A percentile compares a stretch with the other conserved stretches of the same genome.
Evolutionary conservation across 441 rosid species (phyloP).

Genomic region (Hura crepitans): DNA sequence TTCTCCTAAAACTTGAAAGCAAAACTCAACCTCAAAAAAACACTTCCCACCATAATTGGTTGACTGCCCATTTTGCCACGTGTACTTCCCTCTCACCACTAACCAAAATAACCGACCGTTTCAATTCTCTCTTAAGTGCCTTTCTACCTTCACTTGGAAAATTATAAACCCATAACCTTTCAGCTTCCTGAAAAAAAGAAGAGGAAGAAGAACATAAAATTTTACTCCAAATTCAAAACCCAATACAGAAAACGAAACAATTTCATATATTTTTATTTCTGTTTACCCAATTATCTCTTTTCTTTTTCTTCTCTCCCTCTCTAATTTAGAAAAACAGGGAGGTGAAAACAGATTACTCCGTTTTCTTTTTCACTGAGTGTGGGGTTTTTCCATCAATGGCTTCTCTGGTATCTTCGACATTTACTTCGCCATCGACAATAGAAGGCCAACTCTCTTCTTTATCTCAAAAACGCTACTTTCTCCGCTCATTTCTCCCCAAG

Average conservation of each 20-base stretch:
- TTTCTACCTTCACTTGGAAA: constrained; percentile 16
- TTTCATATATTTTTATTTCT: constrained; percentile 6
- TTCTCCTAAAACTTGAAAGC: constrained; percentile 28
- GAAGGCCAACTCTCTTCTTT: constrained; percentile 64
- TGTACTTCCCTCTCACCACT: constrained; percentile 53
- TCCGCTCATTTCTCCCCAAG: constrained; percentile 68
- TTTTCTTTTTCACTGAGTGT: constrained; percentile 12
- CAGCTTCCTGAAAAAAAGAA: neutral
- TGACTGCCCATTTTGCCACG: constrained; percentile 57
- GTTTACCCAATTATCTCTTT: constrained; percentile 4
- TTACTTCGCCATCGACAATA: constrained; percentile 59
- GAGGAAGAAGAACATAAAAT: constrained; percentile 14
- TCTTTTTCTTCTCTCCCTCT: constrained; percentile 13
- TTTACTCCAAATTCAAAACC: neutral
- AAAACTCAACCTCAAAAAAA: constrained; percentile 37
- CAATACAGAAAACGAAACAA: neutral
- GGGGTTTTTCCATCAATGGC: constrained; percentile 46
- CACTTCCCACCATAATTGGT: constrained; percentile 18
- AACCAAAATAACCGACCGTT: constrained; percentile 35
- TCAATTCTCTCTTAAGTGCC: constrained; percentile 23
- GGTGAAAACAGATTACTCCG: constrained; percentile 30
- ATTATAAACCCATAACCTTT: constrained; percentile 24
- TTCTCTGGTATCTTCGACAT: constrained; percentile 64
- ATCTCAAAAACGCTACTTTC: constrained; percentile 69
- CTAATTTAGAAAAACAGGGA: constrained; percentile 23